Evolutionary conservation across 306 rosid species (phyloP).

Genomic region (Pachyrhizus erosus): DNA sequence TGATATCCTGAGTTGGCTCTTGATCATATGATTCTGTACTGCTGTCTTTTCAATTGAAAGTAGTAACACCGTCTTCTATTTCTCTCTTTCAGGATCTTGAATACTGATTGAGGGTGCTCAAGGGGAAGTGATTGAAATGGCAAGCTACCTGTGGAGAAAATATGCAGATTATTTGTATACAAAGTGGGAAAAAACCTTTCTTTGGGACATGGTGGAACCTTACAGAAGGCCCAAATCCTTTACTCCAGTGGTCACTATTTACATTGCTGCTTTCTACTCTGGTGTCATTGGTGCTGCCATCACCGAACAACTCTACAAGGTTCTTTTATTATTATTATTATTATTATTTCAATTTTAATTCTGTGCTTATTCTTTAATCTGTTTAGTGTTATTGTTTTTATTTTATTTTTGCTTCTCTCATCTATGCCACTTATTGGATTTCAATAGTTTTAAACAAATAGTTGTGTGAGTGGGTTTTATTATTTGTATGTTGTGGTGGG

Average conservation of each 20-base stretch:
- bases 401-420: neutral
- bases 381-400: neutral
- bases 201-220: conserved; percentile 92
- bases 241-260: conserved; percentile 75
- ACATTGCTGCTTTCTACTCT: conserved; percentile 80
- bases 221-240: conserved; percentile 84
- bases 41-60: neutral
- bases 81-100: neutral
- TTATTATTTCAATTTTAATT: neutral
- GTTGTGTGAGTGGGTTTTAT: neutral
- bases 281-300: conserved; percentile 89
- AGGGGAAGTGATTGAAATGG: conserved; percentile 51
- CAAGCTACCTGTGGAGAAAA: conserved; percentile 83
- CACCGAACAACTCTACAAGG: conserved; percentile 96
- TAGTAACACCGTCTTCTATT: neutral
- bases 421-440: neutral
- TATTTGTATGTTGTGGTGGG: neutral
- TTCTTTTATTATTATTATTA: neutral
- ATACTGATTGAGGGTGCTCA: conserved; percentile 5
- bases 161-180: conserved; percentile 82
- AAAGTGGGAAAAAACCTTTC: conserved; percentile 86
- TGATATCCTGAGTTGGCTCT: neutral
- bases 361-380: neutral
- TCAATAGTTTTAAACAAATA: conserved; percentile 9
- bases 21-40: neutral